Evolutionary conservation across 768 basidiomycete species (phyloP), one percentile per base, ranked within the genome.

Genomic region (Pisolithus sp.): DNA sequence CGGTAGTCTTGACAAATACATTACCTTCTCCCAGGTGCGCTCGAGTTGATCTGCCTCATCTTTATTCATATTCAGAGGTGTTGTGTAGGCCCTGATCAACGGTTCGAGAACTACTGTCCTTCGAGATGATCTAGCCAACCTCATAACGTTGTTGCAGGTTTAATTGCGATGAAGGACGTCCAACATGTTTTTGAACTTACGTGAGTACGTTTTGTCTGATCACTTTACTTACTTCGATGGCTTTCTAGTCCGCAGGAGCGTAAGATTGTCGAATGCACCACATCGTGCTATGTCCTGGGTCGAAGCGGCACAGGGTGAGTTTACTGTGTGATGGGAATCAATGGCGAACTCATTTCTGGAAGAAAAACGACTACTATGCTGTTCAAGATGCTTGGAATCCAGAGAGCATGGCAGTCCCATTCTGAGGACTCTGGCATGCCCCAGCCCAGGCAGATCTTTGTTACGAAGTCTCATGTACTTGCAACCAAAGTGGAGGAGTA

Each of bases 281-380:
- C 71, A 10, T 81, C 82, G 0, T 82, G 78, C 56, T 82, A 78
- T 60, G 80, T 84, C 21, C 64, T 82, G 21, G 82, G 83, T 0
- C 69, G 83, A 15, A 83, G 83, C 56, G 83, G 83, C 2, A 84
- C 83, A 1, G 83, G 83, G 82, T 83, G 51, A 13, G 76, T 54
- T 5, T 15, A 13, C 10, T 15, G 12, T 44, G 10, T 44, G 13
- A 10, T 9, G 21, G 18, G 21, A 8, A 23, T 20, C 12, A 43
- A 13, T 23, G 43, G 24, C 4, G 15, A 15, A 6, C 23, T 26
- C 23, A 8, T 26, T 26, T 2, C 10, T 39, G 45, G 24, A 46
- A 83, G 83, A 4, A 84, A 85, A 72, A 85, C 83, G 0, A 85
- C 84, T 0, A 81, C 82, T 0, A 83, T 86, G 73, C 68, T 86